phyloP scores from a whole-genome alignment of 495 filamentous ascomycete species.

The Podospora comata region DNA sequence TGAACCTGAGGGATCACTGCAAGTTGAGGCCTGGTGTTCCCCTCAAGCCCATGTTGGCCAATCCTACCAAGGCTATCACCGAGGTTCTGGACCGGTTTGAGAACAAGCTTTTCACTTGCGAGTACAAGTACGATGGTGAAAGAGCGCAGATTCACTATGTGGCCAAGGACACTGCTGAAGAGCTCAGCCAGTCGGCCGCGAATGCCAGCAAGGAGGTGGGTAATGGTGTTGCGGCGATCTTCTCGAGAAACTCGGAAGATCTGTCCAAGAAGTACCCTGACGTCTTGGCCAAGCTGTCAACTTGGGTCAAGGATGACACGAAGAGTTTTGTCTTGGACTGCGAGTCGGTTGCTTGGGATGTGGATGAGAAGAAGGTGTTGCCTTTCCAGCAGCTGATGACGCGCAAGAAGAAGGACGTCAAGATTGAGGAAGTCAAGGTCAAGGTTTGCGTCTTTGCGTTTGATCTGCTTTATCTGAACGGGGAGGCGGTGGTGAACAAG shows the following conservation, averaged over 20 bases:
- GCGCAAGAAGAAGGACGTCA: constrained; percentile 94
- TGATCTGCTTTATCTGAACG: constrained; percentile 90
- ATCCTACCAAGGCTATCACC: constrained; percentile 97
- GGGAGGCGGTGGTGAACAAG: constrained; percentile 85
- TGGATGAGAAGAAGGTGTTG: constrained; percentile 83
- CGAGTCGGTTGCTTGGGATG: constrained; percentile 98
- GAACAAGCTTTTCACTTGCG: constrained; percentile 91
- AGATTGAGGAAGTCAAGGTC: constrained; percentile 92
- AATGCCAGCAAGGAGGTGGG: constrained; percentile 48
- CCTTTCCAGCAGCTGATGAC: constrained; percentile 99
- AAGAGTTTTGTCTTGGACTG: constrained; percentile 96
- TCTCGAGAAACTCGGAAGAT: constrained; percentile 95
- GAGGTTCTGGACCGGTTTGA: constrained; percentile 98
- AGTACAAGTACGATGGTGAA: constrained; percentile 98
- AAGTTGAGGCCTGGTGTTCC: constrained; percentile 92
- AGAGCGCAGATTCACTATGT: constrained; percentile 97
- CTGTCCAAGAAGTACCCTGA: constrained; percentile 97
- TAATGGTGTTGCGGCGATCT: constrained; percentile 78
- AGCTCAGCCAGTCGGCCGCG: constrained; percentile 53
- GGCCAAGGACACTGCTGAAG: constrained; percentile 68
- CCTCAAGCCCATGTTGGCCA: constrained; percentile 97
- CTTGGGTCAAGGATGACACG: constrained; percentile 85
- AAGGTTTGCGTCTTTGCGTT: constrained; percentile 98
- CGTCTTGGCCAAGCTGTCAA: constrained; percentile 78
- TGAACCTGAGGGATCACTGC: constrained; percentile 76